Base-by-base conservation (phyloP, 1,139 yeast species). In the Candida mesenterica region DNA sequence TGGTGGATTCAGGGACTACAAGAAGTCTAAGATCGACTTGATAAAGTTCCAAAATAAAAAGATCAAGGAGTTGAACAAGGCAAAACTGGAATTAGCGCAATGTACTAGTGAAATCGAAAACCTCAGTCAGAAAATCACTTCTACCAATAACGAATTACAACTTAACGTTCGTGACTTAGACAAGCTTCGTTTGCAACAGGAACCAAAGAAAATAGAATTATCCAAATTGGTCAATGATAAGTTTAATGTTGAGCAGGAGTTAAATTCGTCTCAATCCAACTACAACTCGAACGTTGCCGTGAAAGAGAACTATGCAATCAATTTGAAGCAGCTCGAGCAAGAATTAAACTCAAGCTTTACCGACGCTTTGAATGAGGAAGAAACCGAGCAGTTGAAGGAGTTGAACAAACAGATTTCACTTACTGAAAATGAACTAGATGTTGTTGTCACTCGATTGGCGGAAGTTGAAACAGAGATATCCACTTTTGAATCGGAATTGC, bases 1-100 rank as follows among this genome's bases (percentile, higher is more conserved):
- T 13, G 98, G 98, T 61, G 98, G 98, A 34, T 89, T 75, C 53
- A 74, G 86, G 48, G 95, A 88, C 51, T 74, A 72, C 44, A 74
- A 77, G 46, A 66, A 65, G 31, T 82, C 90, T 0, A 70, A 94
- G 44, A 61, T 90, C 32, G 95, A 87, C 48, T 79, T 85, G 2
- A 68, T 87, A 48, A 77, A 77, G 38, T 55, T 63, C 15, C 73
- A 82, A 43, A 65, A 74, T 13, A 68, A 62, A 37, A 77, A 82
- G 51, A 72, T 72, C 38, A 56, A 59, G 4, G 81, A 78, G 30
- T 62, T 75, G 23, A 59, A 48, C 5, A 66, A 63, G 14, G 63
- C 69, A 4, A 61, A 63, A 15, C 48, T 43, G 1, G 60, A 56
- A 5, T 45, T 66, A 32, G 38, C 37, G 4, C 40, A 48, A 3